A percentile compares a stretch with the other conserved stretches of the same genome.
Conservation (phyloP, 257 asterid species). For the Ehretia macrophylla region DNA sequence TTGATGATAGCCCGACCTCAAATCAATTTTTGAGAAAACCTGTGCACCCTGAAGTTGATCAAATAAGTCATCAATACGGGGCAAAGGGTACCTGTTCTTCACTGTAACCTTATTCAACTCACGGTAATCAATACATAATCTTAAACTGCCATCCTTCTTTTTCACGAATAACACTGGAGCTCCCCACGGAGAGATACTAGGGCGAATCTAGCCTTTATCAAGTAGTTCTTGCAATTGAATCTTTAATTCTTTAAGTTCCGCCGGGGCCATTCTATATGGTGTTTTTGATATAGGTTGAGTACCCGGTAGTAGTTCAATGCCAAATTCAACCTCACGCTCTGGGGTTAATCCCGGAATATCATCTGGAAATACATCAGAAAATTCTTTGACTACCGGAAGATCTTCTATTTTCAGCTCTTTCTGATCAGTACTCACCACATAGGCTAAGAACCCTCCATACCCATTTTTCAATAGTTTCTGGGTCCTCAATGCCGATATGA, state of each 20-base stretch:
- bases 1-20: too few species aligned
- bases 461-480: not conserved
- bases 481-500: not conserved
- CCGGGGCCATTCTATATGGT: constrained; percentile 1
- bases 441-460: not conserved
- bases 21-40: not conserved
- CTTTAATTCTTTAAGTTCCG: constrained; percentile 1
- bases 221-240: not conserved
- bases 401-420: too few species aligned
- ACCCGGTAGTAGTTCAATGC: not conserved
- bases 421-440: not conserved
- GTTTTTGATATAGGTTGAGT: not conserved
- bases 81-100: too few species aligned
- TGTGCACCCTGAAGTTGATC: not conserved
- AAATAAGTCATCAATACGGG: not conserved
- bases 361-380: constrained; percentile 3
- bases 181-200: not conserved
- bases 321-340: not conserved
- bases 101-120: not conserved
- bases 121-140: not conserved
- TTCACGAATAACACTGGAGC: not conserved
- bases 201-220: not conserved
- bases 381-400: not conserved
- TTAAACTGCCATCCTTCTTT: not conserved
- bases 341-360: constrained; percentile 2